Evolutionary conservation across 1,284 basidiomycete species (phyloP).

Genomic region (Wallemia ichthyophaga): DNA sequence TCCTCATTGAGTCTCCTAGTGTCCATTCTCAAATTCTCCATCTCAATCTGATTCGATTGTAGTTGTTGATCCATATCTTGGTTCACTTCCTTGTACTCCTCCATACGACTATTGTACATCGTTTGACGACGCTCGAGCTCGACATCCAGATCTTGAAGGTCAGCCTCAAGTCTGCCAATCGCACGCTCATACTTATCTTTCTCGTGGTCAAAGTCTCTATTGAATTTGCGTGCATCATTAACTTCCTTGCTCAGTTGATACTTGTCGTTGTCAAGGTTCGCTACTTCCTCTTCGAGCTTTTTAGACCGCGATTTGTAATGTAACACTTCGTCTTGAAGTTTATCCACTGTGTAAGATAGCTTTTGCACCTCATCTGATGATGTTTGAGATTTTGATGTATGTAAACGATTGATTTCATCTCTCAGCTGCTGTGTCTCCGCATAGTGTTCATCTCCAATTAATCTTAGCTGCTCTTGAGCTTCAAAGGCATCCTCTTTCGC

Average conservation of each 20-base stretch:
- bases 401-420: not conserved
- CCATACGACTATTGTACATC: not conserved
- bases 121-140: not conserved
- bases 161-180: not conserved
- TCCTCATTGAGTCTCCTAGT: slow-evolving; percentile 30
- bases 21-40: slow-evolving; percentile 25
- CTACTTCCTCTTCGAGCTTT: slow-evolving; percentile 5
- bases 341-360: not conserved
- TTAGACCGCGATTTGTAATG: not conserved
- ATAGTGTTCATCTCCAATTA: slow-evolving; percentile 3
- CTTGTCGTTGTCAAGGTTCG: slow-evolving; percentile 5
- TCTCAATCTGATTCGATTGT: slow-evolving; percentile 22
- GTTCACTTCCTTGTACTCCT: slow-evolving; percentile 3
- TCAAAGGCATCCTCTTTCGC: slow-evolving; percentile 8
- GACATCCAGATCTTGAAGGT: not conserved
- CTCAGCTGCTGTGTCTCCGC: slow-evolving; percentile 3
- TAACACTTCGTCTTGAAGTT: not conserved
- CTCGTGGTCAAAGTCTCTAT: slow-evolving; percentile 16
- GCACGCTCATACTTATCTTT: slow-evolving; percentile 2
- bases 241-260: slow-evolving; percentile 29
- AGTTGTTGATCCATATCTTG: slow-evolving; percentile 23
- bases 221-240: slow-evolving; percentile 22
- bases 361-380: not conserved
- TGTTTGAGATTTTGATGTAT: not conserved
- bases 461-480: slow-evolving; percentile 1